Base-by-base conservation (phyloP, 371 early-diverging fungal genomes). In the Circinella minor region DNA sequence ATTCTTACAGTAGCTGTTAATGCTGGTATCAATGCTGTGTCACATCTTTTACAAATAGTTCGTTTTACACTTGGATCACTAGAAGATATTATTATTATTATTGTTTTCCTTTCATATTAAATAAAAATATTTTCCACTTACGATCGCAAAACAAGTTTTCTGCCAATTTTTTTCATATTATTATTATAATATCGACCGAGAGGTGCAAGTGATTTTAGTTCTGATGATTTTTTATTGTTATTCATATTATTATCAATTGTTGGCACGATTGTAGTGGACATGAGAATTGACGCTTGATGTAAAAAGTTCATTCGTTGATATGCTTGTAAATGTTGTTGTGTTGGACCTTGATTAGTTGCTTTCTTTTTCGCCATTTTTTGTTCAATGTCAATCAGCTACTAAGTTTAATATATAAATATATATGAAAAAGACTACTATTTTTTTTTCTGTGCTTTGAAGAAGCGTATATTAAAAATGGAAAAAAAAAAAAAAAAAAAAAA, bases 61-160 rank as follows among this genome's bases (percentile, higher is more conserved):
- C 83, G 67, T 55, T 82, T 82, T 11, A 82, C 57, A 46, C 47
- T 70, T 1, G 83, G 81, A 71, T 82, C 83, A 46, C 83, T 82
- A 71, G 1, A 36, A 14, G 48, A 49, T 1, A 43, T 3, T 9
- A 43, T 11, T 43, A 9, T 43, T 43, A 9, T 43, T 43, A 43
- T 17, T 49, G 15, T 17, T 46, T 48, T 48, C 34, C 60, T n/a
- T 59, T 59, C 14, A 55, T 34, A 27, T 27, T 27, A 27, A 27
- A 27, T 27, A 27, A 27, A 27, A 4, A 38, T 14, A 65, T 55
- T 43, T 27, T 27, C 27, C 36, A 51, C 71, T 67, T 79, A 80
- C 82, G 80, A 51, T 66, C 82, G 74, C n/a, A 80, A 66, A 13
- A 82, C 79, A 13, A 82, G 59, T 13, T 71, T 70, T 36, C 67